Evolutionary conservation across 2,329 filamentous ascomycete genomes (phyloP).

Genomic region (Aspergillus japonicus): DNA sequence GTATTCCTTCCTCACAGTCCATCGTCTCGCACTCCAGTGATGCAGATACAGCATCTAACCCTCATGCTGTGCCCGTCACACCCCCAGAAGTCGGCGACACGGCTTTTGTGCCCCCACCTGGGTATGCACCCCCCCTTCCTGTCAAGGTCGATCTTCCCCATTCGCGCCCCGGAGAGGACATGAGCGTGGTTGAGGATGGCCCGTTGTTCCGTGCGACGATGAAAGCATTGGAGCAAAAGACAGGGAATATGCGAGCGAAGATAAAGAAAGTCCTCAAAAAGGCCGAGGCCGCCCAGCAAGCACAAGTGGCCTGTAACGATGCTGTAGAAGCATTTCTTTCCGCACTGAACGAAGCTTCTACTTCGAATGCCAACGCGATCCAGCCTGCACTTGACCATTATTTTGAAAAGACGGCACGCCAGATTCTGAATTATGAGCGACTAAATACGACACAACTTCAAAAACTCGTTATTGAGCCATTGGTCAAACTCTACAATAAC

Average conservation of each 20-base stretch:
- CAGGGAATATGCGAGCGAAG: conserved; percentile 83
- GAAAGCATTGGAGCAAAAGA: conserved; percentile 94
- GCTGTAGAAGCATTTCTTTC: conserved; percentile 80
- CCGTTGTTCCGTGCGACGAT: conserved; percentile 95
- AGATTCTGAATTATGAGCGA: conserved; percentile 84
- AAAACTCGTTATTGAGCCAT: conserved; percentile 89
- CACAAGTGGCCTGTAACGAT: conserved; percentile 82
- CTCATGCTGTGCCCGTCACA: conserved; percentile 25
- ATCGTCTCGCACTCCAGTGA: conserved; percentile 78
- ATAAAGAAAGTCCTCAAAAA: conserved; percentile 96
- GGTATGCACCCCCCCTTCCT: conserved; percentile 33
- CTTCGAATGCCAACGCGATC: conserved; percentile 93
- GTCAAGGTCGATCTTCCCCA: conserved; percentile 87
- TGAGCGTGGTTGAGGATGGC: conserved; percentile 82
- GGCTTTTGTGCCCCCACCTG: conserved; percentile 22
- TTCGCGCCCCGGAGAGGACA: conserved; percentile 80
- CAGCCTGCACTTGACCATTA: conserved; percentile 96
- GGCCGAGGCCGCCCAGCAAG: conserved; percentile 81
- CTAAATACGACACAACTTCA: conserved; percentile 82
- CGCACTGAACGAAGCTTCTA: conserved; percentile 79
- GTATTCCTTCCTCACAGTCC: conserved; percentile 83
- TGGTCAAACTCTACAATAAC: conserved; percentile 85
- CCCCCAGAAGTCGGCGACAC: conserved; percentile 33
- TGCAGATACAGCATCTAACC: conserved; percentile 54
- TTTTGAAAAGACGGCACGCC: conserved; percentile 91